Conservation (phyloP, 257 asterid species). For the Solanum tarapatanum region DNA sequence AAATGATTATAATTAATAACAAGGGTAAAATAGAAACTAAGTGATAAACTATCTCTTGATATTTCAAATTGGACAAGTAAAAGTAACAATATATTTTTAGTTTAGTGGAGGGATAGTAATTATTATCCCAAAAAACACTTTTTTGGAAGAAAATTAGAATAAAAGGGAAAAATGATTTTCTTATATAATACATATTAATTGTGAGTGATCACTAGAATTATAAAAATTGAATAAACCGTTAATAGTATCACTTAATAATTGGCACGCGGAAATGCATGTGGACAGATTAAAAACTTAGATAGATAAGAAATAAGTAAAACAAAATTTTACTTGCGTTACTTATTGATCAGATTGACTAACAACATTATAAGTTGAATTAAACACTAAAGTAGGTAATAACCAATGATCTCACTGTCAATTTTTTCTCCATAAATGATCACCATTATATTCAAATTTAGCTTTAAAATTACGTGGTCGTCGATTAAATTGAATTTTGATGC, state of each 20-base stretch:
- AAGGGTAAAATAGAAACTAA: no score
- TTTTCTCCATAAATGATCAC: background rate
- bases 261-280: background rate
- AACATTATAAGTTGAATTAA: background rate
- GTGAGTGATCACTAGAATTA: background rate
- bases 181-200: background rate
- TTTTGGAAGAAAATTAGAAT: no score
- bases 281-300: background rate
- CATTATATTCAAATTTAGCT: background rate
- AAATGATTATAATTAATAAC: background rate
- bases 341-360: background rate
- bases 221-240: background rate
- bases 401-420: background rate
- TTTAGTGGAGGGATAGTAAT: no score
- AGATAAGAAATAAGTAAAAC: background rate
- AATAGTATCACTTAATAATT: background rate
- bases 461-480: background rate
- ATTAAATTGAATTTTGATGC: background rate
- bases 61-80: no score
- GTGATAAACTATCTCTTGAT: no score
- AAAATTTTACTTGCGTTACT: background rate
- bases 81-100: no score
- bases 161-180: background rate
- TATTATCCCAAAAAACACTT: no score
- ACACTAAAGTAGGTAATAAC: background rate